Base-by-base conservation (phyloP, 2,329 filamentous ascomycete species). In the Sphaerulina musiva region DNA sequence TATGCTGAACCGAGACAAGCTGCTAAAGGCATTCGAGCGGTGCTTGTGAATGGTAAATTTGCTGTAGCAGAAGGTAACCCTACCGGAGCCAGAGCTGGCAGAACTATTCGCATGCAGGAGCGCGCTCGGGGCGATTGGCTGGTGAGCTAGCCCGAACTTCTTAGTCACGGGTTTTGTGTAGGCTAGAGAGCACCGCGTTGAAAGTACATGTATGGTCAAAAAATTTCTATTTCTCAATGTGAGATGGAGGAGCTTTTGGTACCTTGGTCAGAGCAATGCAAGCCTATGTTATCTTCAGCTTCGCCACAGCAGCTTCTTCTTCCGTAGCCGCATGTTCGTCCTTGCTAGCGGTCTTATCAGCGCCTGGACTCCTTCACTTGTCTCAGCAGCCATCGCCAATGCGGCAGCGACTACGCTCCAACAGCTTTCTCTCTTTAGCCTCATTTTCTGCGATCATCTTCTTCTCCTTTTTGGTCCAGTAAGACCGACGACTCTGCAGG, bases 11-110 rank as follows among this genome's bases (percentile, higher is more conserved):
- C 64, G 29, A 56, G 64, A 49, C 55, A 59, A 52, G 49, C 61
- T 36, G 64, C 64, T 26, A 59, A 57, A 11, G 64, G 64, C 1
- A 62, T 66, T 26, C 45, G 63, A 12, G 46, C 46, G 14, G 64
- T 65, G 26, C 14, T 66, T 44, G 62, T 66, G 6, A 66, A 65
- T 58, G 64, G 63, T 12, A 38, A 40, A 2, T 48, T 63, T 29
- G 64, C 61, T 7, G 56, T 66, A 10, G 60, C 64, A 48, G 62
- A 65, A 44, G 59, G 60, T 9, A 50, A 56, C 39, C 26, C 61
- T 8, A 64, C 54, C 6, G 57, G 57, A 0, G 54, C 38, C 38
- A 59, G 64, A 32, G 58, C 54, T 26, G 64, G 63, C 7, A 52
- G 48, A 42, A 65, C 63, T 11, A 43, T 66, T 17, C 54, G 64